A percentile compares a stretch with the other conserved stretches of the same genome.
Conservation (phyloP, 805 yeast species). For the Ogataea methylovora region DNA sequence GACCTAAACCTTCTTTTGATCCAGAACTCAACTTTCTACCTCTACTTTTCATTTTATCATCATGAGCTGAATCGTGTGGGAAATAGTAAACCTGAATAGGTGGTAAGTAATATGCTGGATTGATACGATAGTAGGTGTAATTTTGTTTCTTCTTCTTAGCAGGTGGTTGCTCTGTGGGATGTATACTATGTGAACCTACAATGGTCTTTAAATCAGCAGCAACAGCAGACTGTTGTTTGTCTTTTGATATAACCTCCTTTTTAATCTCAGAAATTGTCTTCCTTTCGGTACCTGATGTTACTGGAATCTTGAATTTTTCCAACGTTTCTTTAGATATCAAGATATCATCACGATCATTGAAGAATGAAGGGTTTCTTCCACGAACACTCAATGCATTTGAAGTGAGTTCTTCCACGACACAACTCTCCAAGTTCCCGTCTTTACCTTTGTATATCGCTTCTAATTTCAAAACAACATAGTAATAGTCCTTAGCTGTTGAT, state of each 20-base stretch:
- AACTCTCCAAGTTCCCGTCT: background rate
- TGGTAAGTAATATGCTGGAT: slow-evolving; percentile 39
- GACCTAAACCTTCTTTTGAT: background rate
- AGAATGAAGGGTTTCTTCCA: slow-evolving; percentile 57
- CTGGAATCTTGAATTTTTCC: too few species aligned
- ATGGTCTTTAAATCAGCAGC: too few species aligned
- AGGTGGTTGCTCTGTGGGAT: background rate
- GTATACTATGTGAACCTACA: too few species aligned
- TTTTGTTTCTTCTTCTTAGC: background rate
- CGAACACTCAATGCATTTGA: slow-evolving; percentile 46
- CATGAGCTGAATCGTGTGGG: slow-evolving; percentile 40
- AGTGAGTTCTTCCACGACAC: slow-evolving; percentile 6
- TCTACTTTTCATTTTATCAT: slow-evolving; percentile 1
- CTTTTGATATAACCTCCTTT: too few species aligned
- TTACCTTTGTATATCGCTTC: slow-evolving; percentile 2
- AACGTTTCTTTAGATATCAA: slow-evolving; percentile 22
- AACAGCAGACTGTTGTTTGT: too few species aligned
- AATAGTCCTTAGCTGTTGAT: slow-evolving; percentile 35
- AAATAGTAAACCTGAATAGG: slow-evolving; percentile 42
- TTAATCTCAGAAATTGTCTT: too few species aligned
- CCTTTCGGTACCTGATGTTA: too few species aligned
- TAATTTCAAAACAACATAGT: slow-evolving; percentile 23
- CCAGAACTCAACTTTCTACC: background rate
- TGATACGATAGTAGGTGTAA: slow-evolving; percentile 39
- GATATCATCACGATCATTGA: slow-evolving; percentile 44